A percentile compares a stretch with the other conserved stretches of the same genome.
Conservation (phyloP, 1,284 basidiomycete species). For the Cutaneotrichosporon sp. region DNA sequence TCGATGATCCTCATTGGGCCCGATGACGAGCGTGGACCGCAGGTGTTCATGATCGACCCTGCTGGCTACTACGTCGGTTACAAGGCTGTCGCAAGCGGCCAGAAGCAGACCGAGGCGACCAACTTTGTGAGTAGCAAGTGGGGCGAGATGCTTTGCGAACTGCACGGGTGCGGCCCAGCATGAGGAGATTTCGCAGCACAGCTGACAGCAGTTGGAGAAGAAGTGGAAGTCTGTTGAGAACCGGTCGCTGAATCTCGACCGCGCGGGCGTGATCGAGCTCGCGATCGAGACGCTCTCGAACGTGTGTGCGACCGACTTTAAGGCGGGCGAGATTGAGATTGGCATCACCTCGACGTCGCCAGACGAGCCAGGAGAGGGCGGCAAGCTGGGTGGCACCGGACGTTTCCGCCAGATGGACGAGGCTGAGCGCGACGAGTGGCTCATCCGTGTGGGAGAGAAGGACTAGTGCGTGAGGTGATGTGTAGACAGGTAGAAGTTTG, state of each 20-base stretch:
- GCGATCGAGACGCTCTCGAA: constrained; percentile 93
- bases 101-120: constrained; percentile 98
- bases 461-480: constrained; percentile 59
- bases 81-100: constrained; percentile 92
- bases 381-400: constrained; percentile 58
- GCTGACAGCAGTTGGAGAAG: constrained; percentile 71
- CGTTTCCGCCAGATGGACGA: constrained; percentile 80
- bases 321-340: constrained; percentile 61
- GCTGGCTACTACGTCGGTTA: constrained; percentile 99
- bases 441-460: constrained; percentile 90
- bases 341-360: constrained; percentile 53
- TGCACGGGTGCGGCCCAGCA: not conserved
- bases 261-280: constrained; percentile 83
- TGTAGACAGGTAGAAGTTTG: constrained; percentile 11
- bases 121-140: constrained; percentile 63
- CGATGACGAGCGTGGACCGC: constrained; percentile 84
- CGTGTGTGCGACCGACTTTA: constrained; percentile 93
- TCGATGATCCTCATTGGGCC: constrained; percentile 96
- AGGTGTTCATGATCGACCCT: constrained; percentile 97
- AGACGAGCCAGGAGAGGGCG: constrained; percentile 40
- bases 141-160: not conserved
- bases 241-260: constrained; percentile 64
- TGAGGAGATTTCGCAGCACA: not conserved
- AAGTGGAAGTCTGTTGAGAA: constrained; percentile 94
- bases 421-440: constrained; percentile 77